Evolutionary conservation across 2,329 filamentous ascomycete genomes (phyloP).

Genomic region (Penicillium corylophilum): DNA sequence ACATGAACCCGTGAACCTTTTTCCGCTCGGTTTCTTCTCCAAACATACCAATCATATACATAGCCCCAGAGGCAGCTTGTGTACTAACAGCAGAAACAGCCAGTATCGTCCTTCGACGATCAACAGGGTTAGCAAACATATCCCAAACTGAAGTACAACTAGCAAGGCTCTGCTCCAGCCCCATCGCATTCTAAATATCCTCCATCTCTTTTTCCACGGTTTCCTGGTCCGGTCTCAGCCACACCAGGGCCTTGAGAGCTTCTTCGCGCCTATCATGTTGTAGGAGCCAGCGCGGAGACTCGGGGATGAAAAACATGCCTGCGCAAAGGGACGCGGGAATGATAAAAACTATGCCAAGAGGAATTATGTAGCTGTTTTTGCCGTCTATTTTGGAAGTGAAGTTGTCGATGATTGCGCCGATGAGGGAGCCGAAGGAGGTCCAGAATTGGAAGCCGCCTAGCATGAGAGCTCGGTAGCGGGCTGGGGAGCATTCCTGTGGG

Average conservation of each 20-base stretch:
- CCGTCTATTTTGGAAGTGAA: slow-evolving; percentile 39
- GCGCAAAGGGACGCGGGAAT: slow-evolving; percentile 50
- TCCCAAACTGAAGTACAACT: slow-evolving; percentile 44
- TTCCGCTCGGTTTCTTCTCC: background rate
- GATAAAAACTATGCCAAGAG: slow-evolving; percentile 47
- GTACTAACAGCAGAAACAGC: slow-evolving; percentile 50
- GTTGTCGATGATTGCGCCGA: slow-evolving; percentile 49
- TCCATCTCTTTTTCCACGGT: slow-evolving; percentile 34
- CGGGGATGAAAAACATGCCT: slow-evolving; percentile 49
- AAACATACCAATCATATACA: slow-evolving; percentile 55
- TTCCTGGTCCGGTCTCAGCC: slow-evolving; percentile 36
- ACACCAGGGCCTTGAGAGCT: slow-evolving; percentile 35
- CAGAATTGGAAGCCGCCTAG: slow-evolving; percentile 51
- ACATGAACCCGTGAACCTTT: too few species aligned
- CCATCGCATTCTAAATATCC: slow-evolving; percentile 37
- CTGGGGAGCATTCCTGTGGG: slow-evolving; percentile 48
- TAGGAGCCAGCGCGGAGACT: slow-evolving; percentile 48
- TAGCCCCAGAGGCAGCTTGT: slow-evolving; percentile 56
- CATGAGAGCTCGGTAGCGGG: slow-evolving; percentile 52
- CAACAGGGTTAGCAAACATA: slow-evolving; percentile 53
- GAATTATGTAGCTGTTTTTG: slow-evolving; percentile 49
- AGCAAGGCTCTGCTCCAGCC: slow-evolving; percentile 36
- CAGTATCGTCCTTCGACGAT: slow-evolving; percentile 52
- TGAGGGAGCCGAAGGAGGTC: slow-evolving; percentile 46
- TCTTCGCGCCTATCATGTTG: slow-evolving; percentile 13